phyloP scores from a whole-genome alignment of 768 basidiomycete species.

The Saitozyma podzolica region DNA sequence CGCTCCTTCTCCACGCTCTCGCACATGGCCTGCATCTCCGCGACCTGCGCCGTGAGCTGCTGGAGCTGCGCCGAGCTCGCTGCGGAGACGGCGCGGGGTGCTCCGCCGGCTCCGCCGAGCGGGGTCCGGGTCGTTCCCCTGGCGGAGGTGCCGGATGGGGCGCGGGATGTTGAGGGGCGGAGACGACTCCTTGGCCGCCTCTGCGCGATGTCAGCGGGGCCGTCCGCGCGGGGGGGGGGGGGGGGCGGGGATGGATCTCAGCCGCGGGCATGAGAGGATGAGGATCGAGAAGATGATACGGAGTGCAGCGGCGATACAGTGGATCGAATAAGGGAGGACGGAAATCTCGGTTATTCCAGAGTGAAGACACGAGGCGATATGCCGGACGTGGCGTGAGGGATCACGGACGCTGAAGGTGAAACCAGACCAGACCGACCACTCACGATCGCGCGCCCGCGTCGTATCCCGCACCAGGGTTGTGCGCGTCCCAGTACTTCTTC shows the following conservation, averaged over 20 bases:
- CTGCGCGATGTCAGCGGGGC: conserved; percentile 1
- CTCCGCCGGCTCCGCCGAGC: conserved; percentile 6
- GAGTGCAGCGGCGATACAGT: too few species aligned
- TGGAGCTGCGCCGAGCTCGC: conserved; percentile 62
- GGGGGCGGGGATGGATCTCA: too few species aligned
- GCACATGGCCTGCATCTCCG: conserved; percentile 75
- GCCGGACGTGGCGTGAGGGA: neutral
- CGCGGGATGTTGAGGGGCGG: conserved; percentile 15
- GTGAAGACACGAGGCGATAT: neutral
- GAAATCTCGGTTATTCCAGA: too few species aligned
- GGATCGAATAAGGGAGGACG: too few species aligned
- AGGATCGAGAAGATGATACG: too few species aligned
- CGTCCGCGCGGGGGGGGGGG: too few species aligned
- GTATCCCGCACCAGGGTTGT: conserved; percentile 74
- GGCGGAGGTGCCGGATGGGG: conserved; percentile 7
- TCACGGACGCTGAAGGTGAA: neutral
- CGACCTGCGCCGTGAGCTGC: conserved; percentile 71
- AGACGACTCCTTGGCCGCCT: conserved; percentile 11
- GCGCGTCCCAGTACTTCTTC: conserved; percentile 91
- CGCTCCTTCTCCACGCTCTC: conserved; percentile 95
- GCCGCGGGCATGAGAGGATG: too few species aligned
- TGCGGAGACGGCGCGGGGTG: conserved; percentile 32
- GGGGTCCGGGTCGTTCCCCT: neutral
- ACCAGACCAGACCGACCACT: conserved; percentile 53
- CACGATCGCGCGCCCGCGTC: conserved; percentile 79